Evolutionary conservation across 495 filamentous ascomycete genomes (phyloP), one percentile per base, ranked within the genome.

Genomic region (Tuber melanosporum): DNA sequence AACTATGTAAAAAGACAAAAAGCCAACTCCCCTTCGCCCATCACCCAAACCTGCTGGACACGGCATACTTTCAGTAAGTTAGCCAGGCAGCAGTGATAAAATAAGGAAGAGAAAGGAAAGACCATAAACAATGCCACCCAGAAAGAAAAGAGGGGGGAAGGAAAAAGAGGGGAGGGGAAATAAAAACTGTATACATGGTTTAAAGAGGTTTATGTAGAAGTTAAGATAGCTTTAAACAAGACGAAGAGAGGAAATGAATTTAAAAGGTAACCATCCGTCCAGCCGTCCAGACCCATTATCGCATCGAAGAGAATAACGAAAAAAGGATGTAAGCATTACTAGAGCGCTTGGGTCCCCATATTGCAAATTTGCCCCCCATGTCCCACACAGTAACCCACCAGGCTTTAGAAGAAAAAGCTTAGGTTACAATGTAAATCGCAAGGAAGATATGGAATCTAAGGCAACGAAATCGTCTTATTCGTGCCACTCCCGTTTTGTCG

Each of bases 171-270:
- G 6, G 43, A 17, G 43, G 42, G 71, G 44, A 75, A 43, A 44
- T n/a, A 41, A 41, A 36, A 75, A 75, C 45, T 75, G 74, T 75
- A 20, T 75, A 75, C 74, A 75, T 14, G 26, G 43, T 45, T 70
- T 26, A 39, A 73, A 75, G 32, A 71, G 20, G 71, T 73, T 42
- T 42, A 72, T 72, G 22, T 42, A 46, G 44, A 72, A 43, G 41
- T n/a, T 46, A 17, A 41, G 8, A 15, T 17, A 70, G 46, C 70
- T 75, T 46, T n/a, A 20, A 74, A 75, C 32, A 46, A 49, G 44
- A 75, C 26, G 47, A 73, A 75, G 32, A 36, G 71, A 75, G n/a
- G 32, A 74, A 39, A 71, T 26, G 42, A 4, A n/a, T 39, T 20
- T n/a, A 41, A 36, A 36, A 36, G 57, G 26, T 36, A 66, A 36